phyloP scores from a whole-genome alignment of 2,329 filamentous ascomycete genomes.

The Daldinia eschscholtzii region DNA sequence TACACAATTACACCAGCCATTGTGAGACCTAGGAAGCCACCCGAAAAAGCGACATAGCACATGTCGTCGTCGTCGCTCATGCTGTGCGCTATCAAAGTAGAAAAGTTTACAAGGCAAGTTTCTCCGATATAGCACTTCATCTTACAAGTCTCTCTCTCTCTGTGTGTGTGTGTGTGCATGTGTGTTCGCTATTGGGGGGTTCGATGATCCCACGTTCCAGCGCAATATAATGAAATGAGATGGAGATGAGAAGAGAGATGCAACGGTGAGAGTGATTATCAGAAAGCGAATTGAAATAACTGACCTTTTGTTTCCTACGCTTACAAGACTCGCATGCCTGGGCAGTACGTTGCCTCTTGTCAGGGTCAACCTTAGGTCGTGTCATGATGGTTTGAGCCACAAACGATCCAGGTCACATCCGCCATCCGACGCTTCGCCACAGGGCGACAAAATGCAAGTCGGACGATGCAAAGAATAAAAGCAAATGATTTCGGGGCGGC shows the following conservation, averaged over 20 bases:
- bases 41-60: conserved; percentile 31
- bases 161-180: neutral
- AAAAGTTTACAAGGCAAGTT: conserved; percentile 21
- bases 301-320: conserved; percentile 75
- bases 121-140: conserved; percentile 21
- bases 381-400: conserved; percentile 57
- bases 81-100: conserved; percentile 26
- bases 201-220: conserved; percentile 14
- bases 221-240: conserved; percentile 30
- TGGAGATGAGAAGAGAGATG: conserved; percentile 33
- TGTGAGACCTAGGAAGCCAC: conserved; percentile 40
- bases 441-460: conserved; percentile 46
- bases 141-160: conserved; percentile 16
- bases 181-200: conserved; percentile 9
- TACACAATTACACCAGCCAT: conserved; percentile 43
- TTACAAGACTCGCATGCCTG: conserved; percentile 76
- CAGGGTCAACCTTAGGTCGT: conserved; percentile 67
- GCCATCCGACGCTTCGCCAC: conserved; percentile 52
- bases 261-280: conserved; percentile 17
- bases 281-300: conserved; percentile 42
- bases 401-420: conserved; percentile 51
- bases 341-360: conserved; percentile 72
- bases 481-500: conserved; percentile 47
- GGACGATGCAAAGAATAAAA: conserved; percentile 44
- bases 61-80: conserved; percentile 26